Evolutionary conservation across 495 filamentous ascomycete species (phyloP).

Genomic region (Schizothecium vesticola): DNA sequence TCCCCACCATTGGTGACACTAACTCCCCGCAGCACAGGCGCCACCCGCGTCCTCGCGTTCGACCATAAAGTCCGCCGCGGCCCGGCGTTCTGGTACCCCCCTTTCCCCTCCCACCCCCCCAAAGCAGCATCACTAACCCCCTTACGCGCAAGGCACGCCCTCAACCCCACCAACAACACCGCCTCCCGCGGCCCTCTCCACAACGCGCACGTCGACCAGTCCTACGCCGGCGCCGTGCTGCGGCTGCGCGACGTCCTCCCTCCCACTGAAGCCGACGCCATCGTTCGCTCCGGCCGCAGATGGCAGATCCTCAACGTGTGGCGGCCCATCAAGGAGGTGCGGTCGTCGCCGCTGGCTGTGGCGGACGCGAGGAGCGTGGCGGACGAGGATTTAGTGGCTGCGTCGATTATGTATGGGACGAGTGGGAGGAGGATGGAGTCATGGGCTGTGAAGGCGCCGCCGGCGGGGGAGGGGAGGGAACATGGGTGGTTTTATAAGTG

Average conservation of each 20-base stretch:
- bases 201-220: conserved; percentile 68
- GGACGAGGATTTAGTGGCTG: conserved; percentile 60
- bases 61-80: conserved; percentile 66
- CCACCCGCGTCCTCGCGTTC: conserved; percentile 58
- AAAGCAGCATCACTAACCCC: too few species aligned
- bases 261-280: conserved; percentile 38
- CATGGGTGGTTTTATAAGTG: conserved; percentile 77
- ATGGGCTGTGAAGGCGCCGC: conserved; percentile 56
- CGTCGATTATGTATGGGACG: conserved; percentile 69
- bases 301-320: conserved; percentile 72
- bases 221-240: conserved; percentile 52
- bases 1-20: too few species aligned
- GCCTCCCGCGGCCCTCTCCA: conserved; percentile 55
- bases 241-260: conserved; percentile 53
- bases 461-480: conserved; percentile 48
- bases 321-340: conserved; percentile 62
- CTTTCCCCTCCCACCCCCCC: conserved; percentile 20
- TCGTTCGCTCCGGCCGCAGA: conserved; percentile 46
- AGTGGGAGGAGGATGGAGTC: conserved; percentile 19
- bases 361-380: conserved; percentile 55
- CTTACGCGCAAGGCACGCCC: conserved; percentile 30
- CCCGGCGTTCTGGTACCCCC: conserved; percentile 32
- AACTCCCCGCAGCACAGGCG: conserved; percentile 49
- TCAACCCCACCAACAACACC: conserved; percentile 26
- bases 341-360: conserved; percentile 57